These are phyloP conservation scores for Imleria badia DNA, from an alignment of 768 basidiomycete genomes.

Conservation along the genomic window DNA sequence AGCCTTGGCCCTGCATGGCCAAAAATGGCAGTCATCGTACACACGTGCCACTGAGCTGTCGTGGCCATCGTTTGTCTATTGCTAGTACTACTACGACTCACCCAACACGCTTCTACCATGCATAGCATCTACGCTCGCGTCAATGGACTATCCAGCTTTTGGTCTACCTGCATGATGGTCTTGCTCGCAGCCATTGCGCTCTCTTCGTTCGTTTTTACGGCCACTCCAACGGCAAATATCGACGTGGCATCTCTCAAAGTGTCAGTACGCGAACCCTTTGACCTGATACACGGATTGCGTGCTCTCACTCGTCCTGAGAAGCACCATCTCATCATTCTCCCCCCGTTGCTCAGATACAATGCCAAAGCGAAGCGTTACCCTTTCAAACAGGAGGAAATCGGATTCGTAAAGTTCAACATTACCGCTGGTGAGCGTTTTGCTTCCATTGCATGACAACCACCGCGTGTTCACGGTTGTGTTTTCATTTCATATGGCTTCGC, in stretches of 20 bases:
- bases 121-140: constrained; percentile 68
- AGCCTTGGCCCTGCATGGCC: not conserved
- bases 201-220: constrained; percentile 65
- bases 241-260: constrained; percentile 71
- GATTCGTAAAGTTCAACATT: constrained; percentile 79
- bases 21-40: constrained; percentile 7
- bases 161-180: constrained; percentile 74
- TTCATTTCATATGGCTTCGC: constrained; percentile 25
- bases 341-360: constrained; percentile 38
- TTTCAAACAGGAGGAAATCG: constrained; percentile 68
- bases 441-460: constrained; percentile 27
- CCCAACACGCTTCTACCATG: constrained; percentile 41
- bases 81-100: not conserved
- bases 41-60: constrained; percentile 7
- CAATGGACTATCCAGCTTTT: constrained; percentile 70
- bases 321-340: constrained; percentile 10
- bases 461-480: constrained; percentile 26
- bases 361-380: constrained; percentile 54
- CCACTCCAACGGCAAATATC: constrained; percentile 56
- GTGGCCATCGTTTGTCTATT: not conserved
- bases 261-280: constrained; percentile 43
- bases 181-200: constrained; percentile 70
- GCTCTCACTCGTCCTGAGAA: constrained; percentile 5
- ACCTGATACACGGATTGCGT: constrained; percentile 1
- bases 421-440: constrained; percentile 59